These are phyloP conservation scores for Trifolium dubium DNA, from an alignment of 306 rosid species.

Conservation along the genomic window DNA sequence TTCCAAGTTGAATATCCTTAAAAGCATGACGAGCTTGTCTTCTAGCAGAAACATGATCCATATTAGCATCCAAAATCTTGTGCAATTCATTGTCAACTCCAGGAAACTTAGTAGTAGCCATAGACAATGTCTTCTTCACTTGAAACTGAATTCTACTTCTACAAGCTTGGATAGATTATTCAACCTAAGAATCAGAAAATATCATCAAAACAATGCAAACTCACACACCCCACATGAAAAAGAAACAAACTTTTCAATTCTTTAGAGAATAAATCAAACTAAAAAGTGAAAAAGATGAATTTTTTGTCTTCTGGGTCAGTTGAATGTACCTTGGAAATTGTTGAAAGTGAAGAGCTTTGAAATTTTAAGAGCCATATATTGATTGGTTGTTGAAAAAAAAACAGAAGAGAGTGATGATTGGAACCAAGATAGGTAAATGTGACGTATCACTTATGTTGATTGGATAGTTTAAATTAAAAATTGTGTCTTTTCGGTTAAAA, in stretches of 20 bases:
- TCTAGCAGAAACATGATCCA: conserved; percentile 79
- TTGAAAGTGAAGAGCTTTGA: background rate
- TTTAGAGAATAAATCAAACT: background rate
- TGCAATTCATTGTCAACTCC: conserved; percentile 65
- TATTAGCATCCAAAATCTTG: conserved; percentile 63
- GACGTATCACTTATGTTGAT: too few species aligned
- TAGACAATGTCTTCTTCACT: conserved; percentile 46
- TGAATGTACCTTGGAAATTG: background rate
- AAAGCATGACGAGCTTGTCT: conserved; percentile 80
- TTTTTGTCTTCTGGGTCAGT: background rate
- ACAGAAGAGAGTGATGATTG: too few species aligned
- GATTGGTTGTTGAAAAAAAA: too few species aligned
- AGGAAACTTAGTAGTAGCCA: conserved; percentile 45
- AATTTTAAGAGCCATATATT: background rate
- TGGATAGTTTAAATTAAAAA: too few species aligned
- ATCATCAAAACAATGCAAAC: background rate
- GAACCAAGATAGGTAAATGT: too few species aligned
- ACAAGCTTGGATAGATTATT: conserved; percentile 16
- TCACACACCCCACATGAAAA: conserved; percentile 6
- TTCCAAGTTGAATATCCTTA: conserved; percentile 77
- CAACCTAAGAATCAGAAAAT: conserved; percentile 22
- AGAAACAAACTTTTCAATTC: background rate
- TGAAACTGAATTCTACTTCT: conserved; percentile 39
- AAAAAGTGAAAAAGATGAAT: background rate
- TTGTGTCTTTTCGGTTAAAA: too few species aligned